Evolutionary conservation across 2,329 filamentous ascomycete genomes (phyloP).

Genomic region (Diaporthe sp.): DNA sequence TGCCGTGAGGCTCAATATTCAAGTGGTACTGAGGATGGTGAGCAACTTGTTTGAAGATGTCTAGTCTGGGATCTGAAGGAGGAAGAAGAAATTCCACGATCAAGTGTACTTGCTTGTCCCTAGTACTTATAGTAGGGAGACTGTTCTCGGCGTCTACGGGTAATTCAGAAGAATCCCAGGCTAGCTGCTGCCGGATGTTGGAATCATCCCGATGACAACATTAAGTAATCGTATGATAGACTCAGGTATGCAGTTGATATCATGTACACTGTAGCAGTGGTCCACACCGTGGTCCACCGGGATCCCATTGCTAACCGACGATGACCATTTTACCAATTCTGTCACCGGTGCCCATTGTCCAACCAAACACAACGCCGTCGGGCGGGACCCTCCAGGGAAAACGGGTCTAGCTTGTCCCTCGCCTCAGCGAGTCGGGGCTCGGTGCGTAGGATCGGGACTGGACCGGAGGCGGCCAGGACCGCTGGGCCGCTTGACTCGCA

Average conservation of each 20-base stretch:
- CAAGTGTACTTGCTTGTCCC: not conserved
- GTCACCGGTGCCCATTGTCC: not conserved
- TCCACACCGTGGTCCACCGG: not conserved
- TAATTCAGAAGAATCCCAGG: not conserved
- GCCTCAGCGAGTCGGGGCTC: not conserved
- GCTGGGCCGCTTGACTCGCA: constrained; percentile 28
- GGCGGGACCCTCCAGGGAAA: not conserved
- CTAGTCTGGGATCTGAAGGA: not conserved
- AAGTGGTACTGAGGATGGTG: not conserved
- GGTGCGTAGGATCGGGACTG: not conserved
- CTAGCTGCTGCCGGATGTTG: not conserved
- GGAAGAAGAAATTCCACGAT: not conserved
- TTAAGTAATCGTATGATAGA: not conserved
- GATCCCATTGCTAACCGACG: not conserved
- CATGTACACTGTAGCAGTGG: not conserved
- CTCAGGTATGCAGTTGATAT: not conserved
- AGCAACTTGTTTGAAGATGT: not conserved
- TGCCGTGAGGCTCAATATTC: not conserved
- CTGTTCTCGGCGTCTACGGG: not conserved
- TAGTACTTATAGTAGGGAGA: not conserved
- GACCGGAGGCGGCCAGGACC: constrained; percentile 9
- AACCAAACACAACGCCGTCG: not conserved
- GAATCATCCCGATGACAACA: not conserved
- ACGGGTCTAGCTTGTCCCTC: not conserved
- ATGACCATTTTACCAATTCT: not conserved